Conservation (phyloP, 306 rosid genomes). For the Arachis hypogaea region DNA sequence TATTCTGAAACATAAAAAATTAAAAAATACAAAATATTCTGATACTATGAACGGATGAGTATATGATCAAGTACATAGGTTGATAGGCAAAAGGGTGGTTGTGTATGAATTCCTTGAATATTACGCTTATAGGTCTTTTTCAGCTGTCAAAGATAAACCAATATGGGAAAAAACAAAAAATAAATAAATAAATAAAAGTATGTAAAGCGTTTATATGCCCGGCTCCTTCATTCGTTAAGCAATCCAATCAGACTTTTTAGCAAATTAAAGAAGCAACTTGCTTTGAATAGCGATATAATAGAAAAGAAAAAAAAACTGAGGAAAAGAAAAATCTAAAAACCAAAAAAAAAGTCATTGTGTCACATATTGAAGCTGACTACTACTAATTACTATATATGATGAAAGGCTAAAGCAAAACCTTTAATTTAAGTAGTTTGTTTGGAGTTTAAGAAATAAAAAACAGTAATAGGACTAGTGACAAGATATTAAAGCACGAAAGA, state of each 20-base stretch:
- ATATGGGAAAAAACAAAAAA: not conserved
- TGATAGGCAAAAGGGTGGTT: conserved; percentile 17
- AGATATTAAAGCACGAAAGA: not conserved
- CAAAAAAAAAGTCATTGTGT: conserved; percentile 2
- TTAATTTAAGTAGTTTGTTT: not conserved
- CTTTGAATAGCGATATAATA: not conserved
- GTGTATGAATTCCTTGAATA: conserved; percentile 23
- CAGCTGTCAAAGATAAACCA: not conserved
- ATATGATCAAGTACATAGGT: not conserved
- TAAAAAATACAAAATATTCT: too few species aligned
- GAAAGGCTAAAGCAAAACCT: conserved; percentile 10
- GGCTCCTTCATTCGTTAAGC: not conserved
- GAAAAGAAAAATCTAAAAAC: not conserved
- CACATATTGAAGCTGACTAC: not conserved
- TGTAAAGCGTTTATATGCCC: not conserved
- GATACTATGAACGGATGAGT: too few species aligned
- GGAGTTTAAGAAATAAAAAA: not conserved
- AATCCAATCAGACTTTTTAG: not conserved
- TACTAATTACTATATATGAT: not conserved
- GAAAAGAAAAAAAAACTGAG: not conserved
- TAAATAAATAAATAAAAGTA: not conserved
- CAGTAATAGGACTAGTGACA: not conserved
- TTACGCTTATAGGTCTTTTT: conserved; percentile 24
- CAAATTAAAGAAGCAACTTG: conserved; percentile 3
- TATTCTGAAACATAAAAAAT: not conserved